Evolutionary conservation across 2,329 filamentous ascomycete genomes (phyloP), one percentile per base, ranked within the genome.

Genomic region (Exophiala spinifera): DNA sequence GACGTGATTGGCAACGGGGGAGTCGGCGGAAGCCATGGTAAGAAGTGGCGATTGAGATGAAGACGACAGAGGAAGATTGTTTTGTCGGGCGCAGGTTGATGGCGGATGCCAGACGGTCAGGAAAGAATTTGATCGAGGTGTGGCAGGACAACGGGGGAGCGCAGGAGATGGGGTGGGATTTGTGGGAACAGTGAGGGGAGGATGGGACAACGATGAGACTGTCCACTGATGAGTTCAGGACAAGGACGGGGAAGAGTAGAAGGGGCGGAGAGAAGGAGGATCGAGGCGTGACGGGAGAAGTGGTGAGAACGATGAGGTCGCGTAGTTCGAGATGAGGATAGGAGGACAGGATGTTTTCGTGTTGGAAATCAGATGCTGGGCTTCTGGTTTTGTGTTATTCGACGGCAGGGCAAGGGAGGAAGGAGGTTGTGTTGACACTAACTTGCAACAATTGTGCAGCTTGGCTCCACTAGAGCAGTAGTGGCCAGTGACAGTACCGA

Each of bases 1-100:
- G 66, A 79, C 66, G 61, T 80, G 68, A 51, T 79, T 73, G 60
- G 86, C 82, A 40, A 56, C 65, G 70, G 73, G 51, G 63, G 72
- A 66, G 69, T 88, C 85, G 63, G 78, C 69, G 55, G 77, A 69
- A 67, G 85, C 85, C 86, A 88, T 89, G 62, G 61, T 69, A 49
- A 63, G 37, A 54, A 21, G 14, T 2, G 28, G 28, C 10, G 28
- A 28, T 37, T 49, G 60, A 48, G 56, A 50, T 52, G 49, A 44
- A 65, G 55, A 57, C 55, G 17, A 15, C 15, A 19, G 36, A 39
- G 17, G 36, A 19, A 10, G 10, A 15, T 19, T n/a, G 11, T 39
- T n/a, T 39, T 39, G 36, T 19, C 17, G 36, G 17, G 4, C 11
- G 15, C 36, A 19, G 17, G 36, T 5, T n/a, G 6, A 64, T 62